phyloP scores from a whole-genome alignment of 2,329 filamentous ascomycete genomes.

The Nigrospora osmanthi region DNA sequence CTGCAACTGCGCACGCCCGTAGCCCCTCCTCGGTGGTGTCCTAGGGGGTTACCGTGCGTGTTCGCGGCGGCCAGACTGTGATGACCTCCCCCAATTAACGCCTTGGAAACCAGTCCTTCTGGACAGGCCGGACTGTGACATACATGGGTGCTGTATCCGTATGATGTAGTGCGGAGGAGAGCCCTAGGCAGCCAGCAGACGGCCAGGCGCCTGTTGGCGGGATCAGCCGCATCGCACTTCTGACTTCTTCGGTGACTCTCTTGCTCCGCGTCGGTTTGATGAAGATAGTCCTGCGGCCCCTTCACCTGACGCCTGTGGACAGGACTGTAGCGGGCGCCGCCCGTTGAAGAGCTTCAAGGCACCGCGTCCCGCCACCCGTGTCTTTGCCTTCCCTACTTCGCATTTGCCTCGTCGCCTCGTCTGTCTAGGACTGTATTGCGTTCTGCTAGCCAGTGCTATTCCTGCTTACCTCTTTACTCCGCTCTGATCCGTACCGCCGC shows the following conservation, averaged over 20 bases:
- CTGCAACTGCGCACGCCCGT: too few species aligned
- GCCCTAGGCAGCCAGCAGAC: constrained; percentile 1
- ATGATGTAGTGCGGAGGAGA: background rate
- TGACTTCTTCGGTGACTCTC: constrained; percentile 22
- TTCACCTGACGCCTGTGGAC: constrained; percentile 19
- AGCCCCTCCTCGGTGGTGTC: too few species aligned
- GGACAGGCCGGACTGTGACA: too few species aligned
- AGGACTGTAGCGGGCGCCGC: constrained; percentile 7
- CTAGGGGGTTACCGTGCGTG: too few species aligned
- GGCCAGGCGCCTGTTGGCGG: constrained; percentile 7
- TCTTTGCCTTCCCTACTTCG: constrained; percentile 1
- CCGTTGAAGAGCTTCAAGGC: constrained; percentile 8
- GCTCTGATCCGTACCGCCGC: too few species aligned
- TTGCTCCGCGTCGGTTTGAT: constrained; percentile 7
- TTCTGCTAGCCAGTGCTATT: too few species aligned
- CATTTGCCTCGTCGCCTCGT: background rate
- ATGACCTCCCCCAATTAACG: too few species aligned
- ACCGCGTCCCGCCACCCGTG: background rate
- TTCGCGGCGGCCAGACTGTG: too few species aligned
- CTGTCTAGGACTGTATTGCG: too few species aligned
- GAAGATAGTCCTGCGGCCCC: constrained; percentile 16
- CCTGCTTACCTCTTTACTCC: too few species aligned
- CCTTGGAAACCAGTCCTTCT: too few species aligned
- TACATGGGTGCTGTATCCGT: too few species aligned
- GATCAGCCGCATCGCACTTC: constrained; percentile 24